Base-by-base conservation (phyloP, 371 early-diverging fungal species). In the Mortierella sp. region DNA sequence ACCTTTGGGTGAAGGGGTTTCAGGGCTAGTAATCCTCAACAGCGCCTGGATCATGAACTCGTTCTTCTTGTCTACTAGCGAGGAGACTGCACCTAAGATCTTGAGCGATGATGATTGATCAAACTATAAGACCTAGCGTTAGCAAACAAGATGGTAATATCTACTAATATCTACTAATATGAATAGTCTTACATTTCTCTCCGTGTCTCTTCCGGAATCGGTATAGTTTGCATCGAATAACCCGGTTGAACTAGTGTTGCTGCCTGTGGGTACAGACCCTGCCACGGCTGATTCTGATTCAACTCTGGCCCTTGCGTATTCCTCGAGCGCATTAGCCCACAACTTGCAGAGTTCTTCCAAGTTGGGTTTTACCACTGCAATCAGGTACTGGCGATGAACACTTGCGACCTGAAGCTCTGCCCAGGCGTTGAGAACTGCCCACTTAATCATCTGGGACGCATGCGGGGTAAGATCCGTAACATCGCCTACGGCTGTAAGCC, bases 391-490 rank as follows among this genome's bases (percentile, higher is more conserved):
- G 47, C 91, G 90, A 51, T 86, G 86, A 22, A 87, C 84, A 37
- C 89, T 88, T 0, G 94, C 88, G 2, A 90, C 88, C 68, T 93
- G 92, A 10, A 96, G 85, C 67, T 93, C 91, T 1, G 96, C 96
- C 96, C 96, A 96, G 1, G 95, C 94, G 45, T 92, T 92, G 28
- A 95, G 75, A 0, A 95, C 91, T 3, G 96, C 90, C 30, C 95
- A 83, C 60, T 91, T 90, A 66, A 96, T 89, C 94, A 96, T 94
- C 24, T 93, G 88, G 0, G 91, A 90, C 1, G 94, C 95, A 80
- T 95, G 90, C 18, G 91, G 89, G 52, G 90, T 89, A 45, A 88
- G 70, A 69, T 88, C 88, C 55, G 87, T 90, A 12, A 88, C 85
- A 73, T 90, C 89, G 10, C 90, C 92, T 0, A 92, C 89, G 22